Evolutionary conservation across 768 basidiomycete species (phyloP).

Genomic region (Kwoniella heveanensis): DNA sequence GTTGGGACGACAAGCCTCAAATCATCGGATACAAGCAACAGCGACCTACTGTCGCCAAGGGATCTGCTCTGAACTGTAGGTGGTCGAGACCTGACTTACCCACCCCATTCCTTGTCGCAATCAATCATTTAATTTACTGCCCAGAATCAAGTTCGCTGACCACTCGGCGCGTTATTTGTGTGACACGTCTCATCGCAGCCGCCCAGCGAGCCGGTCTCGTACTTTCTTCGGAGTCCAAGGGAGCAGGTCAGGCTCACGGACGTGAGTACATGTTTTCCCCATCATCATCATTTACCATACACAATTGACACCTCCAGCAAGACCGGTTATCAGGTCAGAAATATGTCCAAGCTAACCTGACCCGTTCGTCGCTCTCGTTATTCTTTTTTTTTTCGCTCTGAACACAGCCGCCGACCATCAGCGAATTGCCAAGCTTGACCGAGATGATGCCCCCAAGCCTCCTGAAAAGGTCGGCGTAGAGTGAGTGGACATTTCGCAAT

Average conservation of each 20-base stretch:
- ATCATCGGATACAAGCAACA: slow-evolving; percentile 28
- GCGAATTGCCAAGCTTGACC: slow-evolving; percentile 87
- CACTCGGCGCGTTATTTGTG: too few species aligned
- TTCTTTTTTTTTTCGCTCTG: too few species aligned
- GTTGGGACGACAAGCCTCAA: slow-evolving; percentile 30
- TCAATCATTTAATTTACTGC: too few species aligned
- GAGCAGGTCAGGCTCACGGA: slow-evolving; percentile 46
- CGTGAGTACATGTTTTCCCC: slow-evolving; percentile 48
- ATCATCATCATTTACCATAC: too few species aligned
- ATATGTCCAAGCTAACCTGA: not conserved
- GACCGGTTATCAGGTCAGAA: not conserved
- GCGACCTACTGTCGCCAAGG: slow-evolving; percentile 26
- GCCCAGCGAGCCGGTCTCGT: slow-evolving; percentile 13
- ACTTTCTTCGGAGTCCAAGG: slow-evolving; percentile 35
- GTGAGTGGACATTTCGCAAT: slow-evolving; percentile 57
- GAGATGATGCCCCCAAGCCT: slow-evolving; percentile 92
- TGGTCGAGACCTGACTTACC: not conserved
- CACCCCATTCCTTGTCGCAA: too few species aligned
- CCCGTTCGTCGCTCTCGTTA: not conserved
- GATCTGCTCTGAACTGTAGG: slow-evolving; percentile 28
- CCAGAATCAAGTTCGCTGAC: too few species aligned
- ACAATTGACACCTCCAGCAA: too few species aligned
- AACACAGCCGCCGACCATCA: slow-evolving; percentile 83
- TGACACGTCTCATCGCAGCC: not conserved
- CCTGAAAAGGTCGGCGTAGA: slow-evolving; percentile 69